A percentile compares a stretch with the other conserved stretches of the same genome.
Evolutionary conservation across 371 early-diverging fungal species (phyloP).

Genomic region (Mortierella sp.): DNA sequence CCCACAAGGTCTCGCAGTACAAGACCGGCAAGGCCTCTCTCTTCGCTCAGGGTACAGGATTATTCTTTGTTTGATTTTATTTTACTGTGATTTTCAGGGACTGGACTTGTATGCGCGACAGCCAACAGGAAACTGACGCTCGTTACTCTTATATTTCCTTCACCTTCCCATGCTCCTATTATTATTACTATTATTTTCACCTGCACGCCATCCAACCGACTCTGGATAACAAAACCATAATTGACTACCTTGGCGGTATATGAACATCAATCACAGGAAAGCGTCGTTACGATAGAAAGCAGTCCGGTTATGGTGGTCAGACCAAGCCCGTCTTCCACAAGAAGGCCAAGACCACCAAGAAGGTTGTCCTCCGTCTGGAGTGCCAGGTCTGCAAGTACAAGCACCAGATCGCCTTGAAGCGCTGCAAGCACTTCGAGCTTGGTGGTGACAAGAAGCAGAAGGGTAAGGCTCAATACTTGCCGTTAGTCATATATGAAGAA

Average conservation of each 20-base stretch:
- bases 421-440: slow-evolving; percentile 99
- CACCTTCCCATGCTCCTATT: no score
- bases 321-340: slow-evolving; percentile 99
- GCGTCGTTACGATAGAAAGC: slow-evolving; percentile 92
- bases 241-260: no score
- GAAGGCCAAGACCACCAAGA: slow-evolving; percentile 99
- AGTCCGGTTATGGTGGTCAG: slow-evolving; percentile 98
- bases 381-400: slow-evolving; percentile 99
- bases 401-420: slow-evolving; percentile 95
- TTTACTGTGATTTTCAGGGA: slow-evolving; percentile 57
- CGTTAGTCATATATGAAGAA: not conserved
- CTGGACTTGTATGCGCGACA: not conserved
- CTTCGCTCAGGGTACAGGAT: slow-evolving; percentile 91
- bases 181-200: no score
- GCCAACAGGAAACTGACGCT: not conserved
- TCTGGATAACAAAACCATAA: not conserved
- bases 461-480: slow-evolving; percentile 24
- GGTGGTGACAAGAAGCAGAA: slow-evolving; percentile 99
- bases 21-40: slow-evolving; percentile 99
- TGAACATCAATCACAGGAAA: slow-evolving; percentile 63
- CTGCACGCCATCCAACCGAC: not conserved
- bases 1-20: slow-evolving; percentile 99
- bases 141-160: slow-evolving; percentile 4
- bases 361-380: slow-evolving; percentile 98
- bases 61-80: not conserved